Base-by-base conservation (phyloP, 352 stramenopile species). In the Pythium sukuiense region DNA sequence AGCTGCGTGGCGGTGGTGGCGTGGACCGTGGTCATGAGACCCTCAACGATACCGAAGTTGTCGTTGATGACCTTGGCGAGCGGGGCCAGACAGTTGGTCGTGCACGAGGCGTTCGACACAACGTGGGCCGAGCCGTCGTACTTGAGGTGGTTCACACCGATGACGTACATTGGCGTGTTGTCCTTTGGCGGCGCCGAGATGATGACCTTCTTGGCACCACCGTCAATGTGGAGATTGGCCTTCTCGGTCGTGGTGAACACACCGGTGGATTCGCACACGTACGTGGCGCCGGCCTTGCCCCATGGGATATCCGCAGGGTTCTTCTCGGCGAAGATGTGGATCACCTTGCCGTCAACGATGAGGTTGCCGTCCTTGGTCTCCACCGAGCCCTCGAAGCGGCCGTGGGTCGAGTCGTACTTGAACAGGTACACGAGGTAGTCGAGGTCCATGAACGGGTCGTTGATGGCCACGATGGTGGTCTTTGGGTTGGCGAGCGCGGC, bases 371-470 rank as follows among this genome's bases (percentile, higher is more conserved):
- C 85, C 71, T 96, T 87, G 61, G 79, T 76, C 60, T 95, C 87
- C 33, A 98, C 87, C 29, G 80, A 95, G 70, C 95, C 93, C 54
- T 85, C 75, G 77, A 81, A 98, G 33, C 79, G 83, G 74, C 96
- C 96, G 83, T 99, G 96, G 62, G 97, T 94, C 70, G 95, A 96
- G 81, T 99, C 96, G 77, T 98, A 98, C 90, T 98, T 98, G 82
- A 98, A 95, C 64, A 98, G 83, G 81, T 99, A 98, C 45, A 87
- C 87, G 76, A 86, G 74, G 73, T 84, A 82, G 59, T 81, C 74
- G 16, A 84, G 54, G 71, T 81, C 75, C 77, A 85, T 85, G 75
- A 85, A 85, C 57, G 77, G 77, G 45, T 85, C 77, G 71, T 85
- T 85, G 66, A 85, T 83, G 58, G 77, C 77, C 2, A 83, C 77